Evolutionary conservation across 2,329 filamentous ascomycete species (phyloP).

Genomic region (Trematosphaeria pertusa): DNA sequence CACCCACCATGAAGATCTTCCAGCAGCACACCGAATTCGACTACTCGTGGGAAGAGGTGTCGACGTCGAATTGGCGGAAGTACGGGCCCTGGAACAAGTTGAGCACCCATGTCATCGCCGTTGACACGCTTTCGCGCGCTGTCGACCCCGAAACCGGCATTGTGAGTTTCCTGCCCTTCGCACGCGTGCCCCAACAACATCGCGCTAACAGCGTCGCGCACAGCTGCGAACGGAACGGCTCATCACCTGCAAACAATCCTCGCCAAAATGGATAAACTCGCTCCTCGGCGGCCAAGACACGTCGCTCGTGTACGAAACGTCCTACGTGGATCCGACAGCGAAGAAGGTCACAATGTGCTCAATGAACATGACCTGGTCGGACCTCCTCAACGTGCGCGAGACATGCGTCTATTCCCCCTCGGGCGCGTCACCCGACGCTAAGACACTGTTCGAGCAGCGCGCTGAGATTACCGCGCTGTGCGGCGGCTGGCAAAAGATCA

Average conservation of each 20-base stretch:
- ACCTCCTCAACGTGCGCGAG: constrained; percentile 90
- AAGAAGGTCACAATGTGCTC: constrained; percentile 97
- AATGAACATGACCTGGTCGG: constrained; percentile 91
- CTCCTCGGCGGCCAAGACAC: constrained; percentile 81
- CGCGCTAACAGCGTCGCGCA: constrained; percentile 8
- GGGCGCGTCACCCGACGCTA: constrained; percentile 55
- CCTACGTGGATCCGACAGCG: constrained; percentile 83
- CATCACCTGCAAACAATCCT: constrained; percentile 68
- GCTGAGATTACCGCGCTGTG: constrained; percentile 93
- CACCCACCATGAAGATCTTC: constrained; percentile 86
- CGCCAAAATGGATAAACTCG: constrained; percentile 80
- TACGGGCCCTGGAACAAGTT: constrained; percentile 99
- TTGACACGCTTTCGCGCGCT: constrained; percentile 84
- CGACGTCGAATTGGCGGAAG: constrained; percentile 96
- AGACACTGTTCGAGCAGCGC: constrained; percentile 85
- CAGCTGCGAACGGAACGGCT: constrained; percentile 75
- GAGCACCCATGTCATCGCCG: constrained; percentile 93
- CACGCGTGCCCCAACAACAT: constrained; percentile 3
- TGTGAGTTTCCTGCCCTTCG: constrained; percentile 54
- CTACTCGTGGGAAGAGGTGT: constrained; percentile 99
- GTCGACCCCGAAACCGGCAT: constrained; percentile 71
- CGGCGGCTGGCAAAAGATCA: constrained; percentile 96
- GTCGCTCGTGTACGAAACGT: constrained; percentile 92
- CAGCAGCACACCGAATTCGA: constrained; percentile 88
- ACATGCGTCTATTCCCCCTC: constrained; percentile 83